Evolutionary conservation across 2,329 filamentous ascomycete species (phyloP).

Genomic region (Claviceps africana): DNA sequence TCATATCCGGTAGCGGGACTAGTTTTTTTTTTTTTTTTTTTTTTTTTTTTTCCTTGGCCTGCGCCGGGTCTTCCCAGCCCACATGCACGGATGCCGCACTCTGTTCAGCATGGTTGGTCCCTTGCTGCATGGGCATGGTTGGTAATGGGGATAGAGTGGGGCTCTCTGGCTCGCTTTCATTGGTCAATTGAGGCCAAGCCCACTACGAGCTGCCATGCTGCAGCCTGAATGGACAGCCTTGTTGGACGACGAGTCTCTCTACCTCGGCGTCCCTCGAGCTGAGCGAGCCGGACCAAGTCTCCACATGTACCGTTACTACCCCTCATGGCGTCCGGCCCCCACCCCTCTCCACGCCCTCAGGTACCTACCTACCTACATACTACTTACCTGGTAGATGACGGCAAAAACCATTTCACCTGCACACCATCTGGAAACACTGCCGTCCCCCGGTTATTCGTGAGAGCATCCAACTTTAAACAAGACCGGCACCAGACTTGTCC

Average conservation of each 20-base stretch:
- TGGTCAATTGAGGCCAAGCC: constrained; percentile 2
- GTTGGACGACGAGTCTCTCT: neutral
- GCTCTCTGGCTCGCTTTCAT: neutral
- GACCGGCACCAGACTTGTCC: neutral
- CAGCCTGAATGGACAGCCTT: neutral
- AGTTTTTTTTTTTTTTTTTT: neutral
- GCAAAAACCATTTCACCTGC: too few species aligned
- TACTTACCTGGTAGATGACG: too few species aligned
- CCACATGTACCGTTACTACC: too few species aligned
- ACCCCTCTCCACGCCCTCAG: neutral
- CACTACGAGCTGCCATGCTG: neutral
- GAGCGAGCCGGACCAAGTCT: too few species aligned
- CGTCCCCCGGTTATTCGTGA: neutral
- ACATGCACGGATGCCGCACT: neutral
- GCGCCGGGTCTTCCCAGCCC: neutral
- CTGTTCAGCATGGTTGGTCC: neutral
- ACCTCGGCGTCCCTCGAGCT: too few species aligned
- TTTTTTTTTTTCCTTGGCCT: constrained; percentile 1
- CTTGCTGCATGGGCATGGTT: constrained; percentile 1
- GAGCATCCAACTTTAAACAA: neutral
- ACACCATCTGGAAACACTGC: neutral
- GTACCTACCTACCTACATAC: too few species aligned
- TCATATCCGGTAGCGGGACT: constrained; percentile 4
- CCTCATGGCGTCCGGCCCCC: too few species aligned
- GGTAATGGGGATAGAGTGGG: neutral